Conservation (phyloP, 140 eudicot species). For the Ambrosia hybrid region DNA sequence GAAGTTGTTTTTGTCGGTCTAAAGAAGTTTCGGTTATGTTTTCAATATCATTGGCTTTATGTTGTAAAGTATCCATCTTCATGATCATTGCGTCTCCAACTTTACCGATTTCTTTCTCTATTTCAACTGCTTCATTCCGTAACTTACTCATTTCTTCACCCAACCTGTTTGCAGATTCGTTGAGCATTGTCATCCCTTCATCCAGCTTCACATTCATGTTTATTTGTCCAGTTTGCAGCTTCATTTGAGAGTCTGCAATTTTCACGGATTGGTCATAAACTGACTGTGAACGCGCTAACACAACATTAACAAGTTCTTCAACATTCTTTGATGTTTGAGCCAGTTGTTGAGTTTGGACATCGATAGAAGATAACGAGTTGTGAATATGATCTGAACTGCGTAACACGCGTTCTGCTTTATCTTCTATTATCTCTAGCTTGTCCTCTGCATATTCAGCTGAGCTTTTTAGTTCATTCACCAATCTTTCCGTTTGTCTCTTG, state of each 20-base stretch:
- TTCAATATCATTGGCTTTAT: slow-evolving; percentile 71
- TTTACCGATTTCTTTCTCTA: slow-evolving; percentile 61
- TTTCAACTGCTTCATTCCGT: slow-evolving; percentile 52
- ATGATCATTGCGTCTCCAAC: slow-evolving; percentile 58
- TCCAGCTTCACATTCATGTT: slow-evolving; percentile 54
- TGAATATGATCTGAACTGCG: slow-evolving; percentile 51
- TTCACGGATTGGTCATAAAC: slow-evolving; percentile 48
- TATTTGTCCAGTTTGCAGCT: slow-evolving; percentile 53
- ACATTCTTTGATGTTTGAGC: slow-evolving; percentile 56
- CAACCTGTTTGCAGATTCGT: slow-evolving; percentile 55
- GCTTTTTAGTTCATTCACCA: slow-evolving; percentile 69
- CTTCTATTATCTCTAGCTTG: slow-evolving; percentile 62
- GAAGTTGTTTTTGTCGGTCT: slow-evolving; percentile 65
- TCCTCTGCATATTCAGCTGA: slow-evolving; percentile 71
- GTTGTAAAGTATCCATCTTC: slow-evolving; percentile 59
- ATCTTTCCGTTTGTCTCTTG: slow-evolving; percentile 67
- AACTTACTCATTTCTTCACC: slow-evolving; percentile 54
- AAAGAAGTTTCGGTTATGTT: slow-evolving; percentile 57
- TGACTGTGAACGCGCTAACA: slow-evolving; percentile 48
- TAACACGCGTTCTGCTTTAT: slow-evolving; percentile 48
- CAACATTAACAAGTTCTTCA: slow-evolving; percentile 38
- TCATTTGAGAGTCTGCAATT: slow-evolving; percentile 59
- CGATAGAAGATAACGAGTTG: slow-evolving; percentile 59
- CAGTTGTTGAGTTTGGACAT: slow-evolving; percentile 49
- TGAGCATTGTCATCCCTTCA: slow-evolving; percentile 57